phyloP scores from a whole-genome alignment of 2,329 filamentous ascomycete species.

The Xylaria sp. region DNA sequence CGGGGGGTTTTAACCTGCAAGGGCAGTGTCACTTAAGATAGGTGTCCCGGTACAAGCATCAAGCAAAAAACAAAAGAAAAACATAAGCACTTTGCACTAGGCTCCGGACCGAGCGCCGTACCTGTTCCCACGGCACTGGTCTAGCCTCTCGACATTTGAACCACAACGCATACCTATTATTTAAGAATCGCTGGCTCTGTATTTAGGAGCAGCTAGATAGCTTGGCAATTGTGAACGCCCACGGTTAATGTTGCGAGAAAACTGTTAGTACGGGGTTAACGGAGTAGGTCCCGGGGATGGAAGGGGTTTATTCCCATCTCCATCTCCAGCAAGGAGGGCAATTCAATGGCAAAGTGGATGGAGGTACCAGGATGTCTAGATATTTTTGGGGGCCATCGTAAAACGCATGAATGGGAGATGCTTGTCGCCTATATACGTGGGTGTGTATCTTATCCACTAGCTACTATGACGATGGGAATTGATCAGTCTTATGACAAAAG shows the following conservation, averaged over 20 bases:
- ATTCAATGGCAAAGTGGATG: not conserved
- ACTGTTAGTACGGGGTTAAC: too few species aligned
- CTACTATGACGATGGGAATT: not conserved
- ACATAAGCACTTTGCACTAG: not conserved
- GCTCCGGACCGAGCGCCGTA: not conserved
- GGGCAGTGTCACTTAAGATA: conserved; percentile 3
- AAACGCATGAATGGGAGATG: conserved; percentile 17
- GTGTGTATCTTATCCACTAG: conserved; percentile 7
- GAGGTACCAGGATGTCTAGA: not conserved
- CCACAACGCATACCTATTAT: not conserved
- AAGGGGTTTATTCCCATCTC: too few species aligned
- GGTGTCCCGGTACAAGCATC: not conserved
- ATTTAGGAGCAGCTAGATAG: not conserved
- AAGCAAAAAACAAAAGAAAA: not conserved
- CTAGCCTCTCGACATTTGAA: too few species aligned
- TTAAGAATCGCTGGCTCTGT: not conserved
- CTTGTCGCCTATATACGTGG: not conserved
- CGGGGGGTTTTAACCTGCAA: conserved; percentile 8
- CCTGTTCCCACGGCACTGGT: not conserved
- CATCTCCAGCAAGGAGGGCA: conserved; percentile 1
- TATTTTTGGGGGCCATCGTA: conserved; percentile 9
- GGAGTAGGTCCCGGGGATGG: too few species aligned
- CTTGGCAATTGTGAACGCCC: too few species aligned
- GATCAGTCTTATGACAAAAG: not conserved
- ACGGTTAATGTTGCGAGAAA: too few species aligned